A percentile compares a stretch with the other conserved stretches of the same genome.
Evolutionary conservation across 2,329 filamentous ascomycete species (phyloP).

Genomic region (Apiospora arundinis): DNA sequence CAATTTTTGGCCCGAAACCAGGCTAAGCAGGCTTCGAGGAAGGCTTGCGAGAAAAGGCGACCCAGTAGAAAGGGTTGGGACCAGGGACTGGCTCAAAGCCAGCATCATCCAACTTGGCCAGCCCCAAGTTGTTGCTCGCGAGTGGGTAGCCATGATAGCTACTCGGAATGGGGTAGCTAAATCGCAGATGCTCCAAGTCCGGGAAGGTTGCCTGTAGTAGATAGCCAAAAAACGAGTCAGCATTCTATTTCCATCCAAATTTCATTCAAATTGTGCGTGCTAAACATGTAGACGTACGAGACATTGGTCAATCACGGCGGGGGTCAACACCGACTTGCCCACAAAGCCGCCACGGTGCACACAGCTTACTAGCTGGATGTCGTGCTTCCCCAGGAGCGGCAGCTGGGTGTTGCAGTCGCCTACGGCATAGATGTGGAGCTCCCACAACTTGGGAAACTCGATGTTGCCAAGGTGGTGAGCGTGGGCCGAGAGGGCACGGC

Average conservation of each 20-base stretch:
- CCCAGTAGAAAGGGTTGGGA: too few relatives aligned
- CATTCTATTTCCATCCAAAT: too few relatives aligned
- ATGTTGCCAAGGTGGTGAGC: background rate
- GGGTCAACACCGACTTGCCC: background rate
- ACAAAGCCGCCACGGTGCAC: background rate
- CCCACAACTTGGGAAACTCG: background rate
- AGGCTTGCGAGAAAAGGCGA: too few relatives aligned
- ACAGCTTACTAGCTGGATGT: background rate
- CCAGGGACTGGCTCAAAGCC: background rate
- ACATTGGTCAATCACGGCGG: background rate
- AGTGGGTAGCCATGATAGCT: accelerated
- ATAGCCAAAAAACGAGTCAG: background rate
- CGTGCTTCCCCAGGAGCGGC: background rate
- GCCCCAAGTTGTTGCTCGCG: too few relatives aligned
- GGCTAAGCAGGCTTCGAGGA: too few relatives aligned
- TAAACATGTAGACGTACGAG: background rate
- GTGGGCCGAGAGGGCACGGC: background rate
- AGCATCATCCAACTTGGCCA: background rate
- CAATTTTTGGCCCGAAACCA: too few relatives aligned
- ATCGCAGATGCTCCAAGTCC: background rate
- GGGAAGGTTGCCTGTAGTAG: background rate
- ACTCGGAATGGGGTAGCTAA: background rate
- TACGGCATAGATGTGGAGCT: background rate
- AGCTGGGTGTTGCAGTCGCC: background rate
- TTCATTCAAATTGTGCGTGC: too few relatives aligned